Evolutionary conservation across 352 stramenopile species (phyloP).

Genomic region (Phytophthora citricola): DNA sequence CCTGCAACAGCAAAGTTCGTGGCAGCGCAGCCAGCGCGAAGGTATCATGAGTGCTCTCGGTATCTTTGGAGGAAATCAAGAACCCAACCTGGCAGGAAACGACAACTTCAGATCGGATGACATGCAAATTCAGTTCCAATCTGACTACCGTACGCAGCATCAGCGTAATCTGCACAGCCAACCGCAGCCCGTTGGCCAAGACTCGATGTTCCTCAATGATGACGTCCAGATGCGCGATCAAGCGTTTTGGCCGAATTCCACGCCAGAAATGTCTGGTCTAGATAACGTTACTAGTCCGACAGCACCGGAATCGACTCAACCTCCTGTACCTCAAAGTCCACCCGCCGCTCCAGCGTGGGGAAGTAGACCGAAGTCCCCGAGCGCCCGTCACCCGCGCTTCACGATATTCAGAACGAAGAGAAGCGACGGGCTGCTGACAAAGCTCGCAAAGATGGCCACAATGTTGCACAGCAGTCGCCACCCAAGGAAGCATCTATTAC

Average conservation of each 20-base stretch:
- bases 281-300: conserved; percentile 17
- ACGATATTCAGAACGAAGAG: conserved; percentile 58
- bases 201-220: conserved; percentile 43
- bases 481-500: conserved; percentile 17
- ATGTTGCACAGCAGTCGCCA: conserved; percentile 13
- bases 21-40: conserved; percentile 76
- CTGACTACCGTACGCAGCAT: conserved; percentile 54
- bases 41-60: conserved; percentile 81
- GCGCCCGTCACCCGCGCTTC: conserved; percentile 33
- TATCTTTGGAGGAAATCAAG: conserved; percentile 62
- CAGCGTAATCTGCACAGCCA: conserved; percentile 36
- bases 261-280: conserved; percentile 26
- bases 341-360: conserved; percentile 35
- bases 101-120: conserved; percentile 42
- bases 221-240: conserved; percentile 34
- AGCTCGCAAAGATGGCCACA: conserved; percentile 10
- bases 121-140: conserved; percentile 63
- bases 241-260: conserved; percentile 38
- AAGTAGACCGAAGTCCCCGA: conserved; percentile 25
- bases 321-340: conserved; percentile 21
- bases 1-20: conserved; percentile 79
- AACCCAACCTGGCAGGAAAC: conserved; percentile 25
- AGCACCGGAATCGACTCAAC: conserved; percentile 19
- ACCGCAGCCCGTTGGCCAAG: conserved; percentile 24
- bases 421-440: conserved; percentile 41